A percentile compares a stretch with the other conserved stretches of the same genome.
Conservation (phyloP, 805 yeast species). For the Pichia heedii region DNA sequence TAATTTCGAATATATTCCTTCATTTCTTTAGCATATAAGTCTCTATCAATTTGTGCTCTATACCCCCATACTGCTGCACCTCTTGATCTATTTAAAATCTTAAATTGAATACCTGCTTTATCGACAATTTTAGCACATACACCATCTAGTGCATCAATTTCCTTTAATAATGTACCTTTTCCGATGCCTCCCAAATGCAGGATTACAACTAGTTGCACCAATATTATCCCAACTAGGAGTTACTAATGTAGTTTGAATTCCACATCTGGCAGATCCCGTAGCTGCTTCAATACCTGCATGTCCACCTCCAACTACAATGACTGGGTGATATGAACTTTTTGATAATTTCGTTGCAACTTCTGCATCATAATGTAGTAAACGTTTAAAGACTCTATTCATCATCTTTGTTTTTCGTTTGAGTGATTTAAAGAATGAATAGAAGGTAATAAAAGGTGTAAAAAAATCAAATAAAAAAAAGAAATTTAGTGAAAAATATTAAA, state of each 20-base stretch:
- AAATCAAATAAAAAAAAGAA: too few species aligned
- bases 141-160: slow-evolving; percentile 95
- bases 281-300: slow-evolving; percentile 99
- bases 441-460: too few species aligned
- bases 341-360: slow-evolving; percentile 7
- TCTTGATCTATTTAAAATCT: slow-evolving; percentile 72
- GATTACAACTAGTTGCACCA: slow-evolving; percentile 95
- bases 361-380: slow-evolving; percentile 8
- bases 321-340: slow-evolving; percentile 35
- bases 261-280: slow-evolving; percentile 81
- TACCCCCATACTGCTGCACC: slow-evolving; percentile 99
- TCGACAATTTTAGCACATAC: slow-evolving; percentile 82
- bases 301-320: slow-evolving; percentile 92
- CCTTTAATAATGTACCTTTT: slow-evolving; percentile 84
- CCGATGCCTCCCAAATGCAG: slow-evolving; percentile 98
- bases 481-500: too few species aligned
- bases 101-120: slow-evolving; percentile 85
- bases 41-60: slow-evolving; percentile 89
- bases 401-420: not conserved
- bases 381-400: slow-evolving; percentile 3
- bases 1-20: slow-evolving; percentile 51
- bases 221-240: slow-evolving; percentile 71
- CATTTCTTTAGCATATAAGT: slow-evolving; percentile 72
- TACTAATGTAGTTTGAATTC: slow-evolving; percentile 58
- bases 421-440: too few species aligned